Evolutionary conservation across 495 filamentous ascomycete species (phyloP).

Genomic region (Hyaloscypha hepaticicola): DNA sequence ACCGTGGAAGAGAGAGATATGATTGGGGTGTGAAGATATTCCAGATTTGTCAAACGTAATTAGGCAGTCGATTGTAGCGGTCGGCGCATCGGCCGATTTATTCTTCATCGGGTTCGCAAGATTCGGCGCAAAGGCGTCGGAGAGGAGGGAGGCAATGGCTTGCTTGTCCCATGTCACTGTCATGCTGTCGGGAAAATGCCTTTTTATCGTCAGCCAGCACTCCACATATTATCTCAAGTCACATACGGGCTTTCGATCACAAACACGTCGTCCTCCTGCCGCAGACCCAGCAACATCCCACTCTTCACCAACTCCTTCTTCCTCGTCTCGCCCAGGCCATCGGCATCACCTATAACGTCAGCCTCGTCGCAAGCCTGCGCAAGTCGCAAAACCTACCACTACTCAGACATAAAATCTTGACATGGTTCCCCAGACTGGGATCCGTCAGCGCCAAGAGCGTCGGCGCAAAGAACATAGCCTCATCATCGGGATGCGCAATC

Average conservation of each 20-base stretch:
- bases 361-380: conserved; percentile 1
- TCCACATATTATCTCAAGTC: background rate
- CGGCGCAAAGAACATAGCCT: conserved; percentile 99
- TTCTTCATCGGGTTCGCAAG: conserved; percentile 39
- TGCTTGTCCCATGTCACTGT: conserved; percentile 66
- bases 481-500: conserved; percentile 96
- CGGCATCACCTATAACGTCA: conserved; percentile 64
- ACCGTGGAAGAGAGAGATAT: conserved; percentile 82
- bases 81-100: conserved; percentile 42
- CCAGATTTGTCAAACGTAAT: conserved; percentile 85
- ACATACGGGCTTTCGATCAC: conserved; percentile 69
- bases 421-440: conserved; percentile 73
- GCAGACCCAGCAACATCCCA: conserved; percentile 71
- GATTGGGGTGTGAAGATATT: conserved; percentile 86
- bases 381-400: conserved; percentile 53
- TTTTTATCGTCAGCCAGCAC: conserved; percentile 22
- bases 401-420: conserved; percentile 91
- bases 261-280: conserved; percentile 69
- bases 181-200: conserved; percentile 86
- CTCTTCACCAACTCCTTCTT: conserved; percentile 81
- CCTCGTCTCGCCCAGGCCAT: conserved; percentile 78
- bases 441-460: conserved; percentile 77
- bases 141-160: conserved; percentile 66
- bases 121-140: conserved; percentile 65
- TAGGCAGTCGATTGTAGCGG: conserved; percentile 71